phyloP scores from a whole-genome alignment of 106 monocot genomes.

The Gastrodia elata region DNA sequence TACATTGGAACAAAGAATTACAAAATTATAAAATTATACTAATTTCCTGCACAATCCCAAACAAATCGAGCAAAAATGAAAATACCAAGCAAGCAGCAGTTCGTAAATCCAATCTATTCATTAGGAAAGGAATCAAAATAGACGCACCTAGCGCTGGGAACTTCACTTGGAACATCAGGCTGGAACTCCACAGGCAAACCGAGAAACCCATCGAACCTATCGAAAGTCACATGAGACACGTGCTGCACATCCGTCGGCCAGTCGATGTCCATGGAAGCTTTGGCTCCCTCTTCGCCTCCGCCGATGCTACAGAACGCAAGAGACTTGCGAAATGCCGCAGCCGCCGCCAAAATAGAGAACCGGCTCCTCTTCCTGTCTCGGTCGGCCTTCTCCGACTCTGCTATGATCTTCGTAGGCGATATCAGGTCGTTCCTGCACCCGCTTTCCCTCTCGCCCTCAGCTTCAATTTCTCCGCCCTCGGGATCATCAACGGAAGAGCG shows the following conservation, averaged over 20 bases:
- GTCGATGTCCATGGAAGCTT: constrained; percentile 59
- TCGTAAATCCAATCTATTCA: not conserved
- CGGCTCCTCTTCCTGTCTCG: not conserved
- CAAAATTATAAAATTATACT: not conserved
- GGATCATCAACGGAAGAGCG: constrained; percentile 19
- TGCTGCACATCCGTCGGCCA: constrained; percentile 87
- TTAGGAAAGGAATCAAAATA: not conserved
- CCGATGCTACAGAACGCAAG: constrained; percentile 31
- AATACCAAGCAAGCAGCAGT: not conserved
- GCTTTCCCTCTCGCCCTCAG: constrained; percentile 7
- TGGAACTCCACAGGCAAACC: constrained; percentile 87
- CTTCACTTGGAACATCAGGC: constrained; percentile 47
- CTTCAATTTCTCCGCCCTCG: constrained; percentile 13
- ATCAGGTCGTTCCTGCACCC: constrained; percentile 13
- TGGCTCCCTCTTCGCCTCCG: constrained; percentile 8
- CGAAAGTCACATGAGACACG: constrained; percentile 88
- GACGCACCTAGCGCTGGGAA: constrained; percentile 81
- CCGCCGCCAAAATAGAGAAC: constrained; percentile 12
- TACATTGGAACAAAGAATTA: not conserved
- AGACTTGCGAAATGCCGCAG: constrained; percentile 31
- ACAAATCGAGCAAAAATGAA: not conserved
- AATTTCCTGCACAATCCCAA: not conserved
- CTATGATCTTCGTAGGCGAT: constrained; percentile 27
- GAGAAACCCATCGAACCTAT: constrained; percentile 83
- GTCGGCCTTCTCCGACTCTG: not conserved